These are phyloP conservation scores for Cladosporium sp. DNA, from an alignment of 2,329 filamentous ascomycete species.

Conservation along the genomic window DNA sequence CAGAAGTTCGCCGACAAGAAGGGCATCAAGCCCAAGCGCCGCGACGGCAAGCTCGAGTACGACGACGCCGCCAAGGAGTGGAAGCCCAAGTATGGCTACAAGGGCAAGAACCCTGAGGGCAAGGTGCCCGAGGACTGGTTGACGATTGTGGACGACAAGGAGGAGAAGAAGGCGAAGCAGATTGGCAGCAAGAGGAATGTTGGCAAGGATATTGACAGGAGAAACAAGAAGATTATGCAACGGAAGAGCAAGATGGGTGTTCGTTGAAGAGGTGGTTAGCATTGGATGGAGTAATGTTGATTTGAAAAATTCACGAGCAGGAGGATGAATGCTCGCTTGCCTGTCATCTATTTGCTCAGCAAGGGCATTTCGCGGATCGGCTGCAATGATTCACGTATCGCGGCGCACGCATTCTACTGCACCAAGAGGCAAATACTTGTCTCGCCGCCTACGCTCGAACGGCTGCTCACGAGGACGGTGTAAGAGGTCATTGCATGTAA, in stretches of 20 bases:
- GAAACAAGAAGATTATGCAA: slow-evolving; percentile 27
- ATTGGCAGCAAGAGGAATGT: slow-evolving; percentile 57
- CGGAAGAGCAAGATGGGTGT: slow-evolving; percentile 25
- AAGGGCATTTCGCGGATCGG: neutral
- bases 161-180: slow-evolving; percentile 59
- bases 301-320: slow-evolving; percentile 1
- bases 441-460: neutral
- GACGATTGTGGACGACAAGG: slow-evolving; percentile 80
- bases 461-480: neutral
- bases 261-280: slow-evolving; percentile 1
- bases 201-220: slow-evolving; percentile 35
- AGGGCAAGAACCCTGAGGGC: slow-evolving; percentile 82
- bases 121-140: slow-evolving; percentile 80
- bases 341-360: neutral
- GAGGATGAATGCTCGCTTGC: neutral
- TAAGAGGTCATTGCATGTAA: neutral
- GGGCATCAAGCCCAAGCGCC: slow-evolving; percentile 87
- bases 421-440: neutral
- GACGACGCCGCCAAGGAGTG: slow-evolving; percentile 84
- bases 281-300: neutral
- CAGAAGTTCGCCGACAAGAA: slow-evolving; percentile 95
- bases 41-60: slow-evolving; percentile 78
- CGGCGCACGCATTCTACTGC: neutral
- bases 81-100: slow-evolving; percentile 94
- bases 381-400: neutral